Percentiles rank a stretch among this genome's conserved stretches.
Conservation (phyloP, 768 basidiomycete species). For the Boletus reticuloceps region DNA sequence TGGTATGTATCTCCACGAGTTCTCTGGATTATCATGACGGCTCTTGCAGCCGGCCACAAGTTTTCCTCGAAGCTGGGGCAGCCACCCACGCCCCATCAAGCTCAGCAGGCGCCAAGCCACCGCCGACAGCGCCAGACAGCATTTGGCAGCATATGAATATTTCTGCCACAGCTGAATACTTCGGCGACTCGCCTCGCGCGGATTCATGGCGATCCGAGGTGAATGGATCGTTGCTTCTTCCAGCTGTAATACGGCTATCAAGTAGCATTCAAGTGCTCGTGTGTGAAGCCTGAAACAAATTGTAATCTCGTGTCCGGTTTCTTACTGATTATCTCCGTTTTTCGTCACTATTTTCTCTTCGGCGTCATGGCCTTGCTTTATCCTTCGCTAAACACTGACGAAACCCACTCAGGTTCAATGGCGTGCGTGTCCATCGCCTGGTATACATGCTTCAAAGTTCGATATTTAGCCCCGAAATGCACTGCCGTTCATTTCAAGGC, state of each 20-base stretch:
- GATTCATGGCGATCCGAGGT: slow-evolving; percentile 6
- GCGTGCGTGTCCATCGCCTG: slow-evolving; percentile 23
- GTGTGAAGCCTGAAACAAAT: neutral
- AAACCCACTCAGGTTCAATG: slow-evolving; percentile 14
- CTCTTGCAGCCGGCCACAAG: slow-evolving; percentile 24
- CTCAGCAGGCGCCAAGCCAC: slow-evolving; percentile 2
- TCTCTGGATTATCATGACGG: slow-evolving; percentile 10
- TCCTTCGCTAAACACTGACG: slow-evolving; percentile 15
- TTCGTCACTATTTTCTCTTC: neutral
- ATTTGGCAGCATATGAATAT: neutral
- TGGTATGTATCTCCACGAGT: slow-evolving; percentile 16
- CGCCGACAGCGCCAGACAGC: slow-evolving; percentile 1
- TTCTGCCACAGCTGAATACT: neutral
- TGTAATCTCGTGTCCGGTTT: slow-evolving; percentile 4
- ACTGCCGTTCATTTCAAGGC: slow-evolving; percentile 12
- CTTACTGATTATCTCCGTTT: slow-evolving; percentile 7
- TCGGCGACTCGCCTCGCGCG: neutral
- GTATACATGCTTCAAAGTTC: slow-evolving; percentile 18
- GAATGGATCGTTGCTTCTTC: neutral
- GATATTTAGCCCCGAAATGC: slow-evolving; percentile 12
- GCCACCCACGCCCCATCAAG: slow-evolving; percentile 4
- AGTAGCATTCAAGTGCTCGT: neutral
- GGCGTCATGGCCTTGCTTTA: slow-evolving; percentile 21
- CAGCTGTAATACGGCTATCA: neutral
- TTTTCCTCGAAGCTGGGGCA: slow-evolving; percentile 18